These are phyloP conservation scores for Salix suchowensis DNA, from an alignment of 345 rosid species.

Conservation along the genomic window DNA sequence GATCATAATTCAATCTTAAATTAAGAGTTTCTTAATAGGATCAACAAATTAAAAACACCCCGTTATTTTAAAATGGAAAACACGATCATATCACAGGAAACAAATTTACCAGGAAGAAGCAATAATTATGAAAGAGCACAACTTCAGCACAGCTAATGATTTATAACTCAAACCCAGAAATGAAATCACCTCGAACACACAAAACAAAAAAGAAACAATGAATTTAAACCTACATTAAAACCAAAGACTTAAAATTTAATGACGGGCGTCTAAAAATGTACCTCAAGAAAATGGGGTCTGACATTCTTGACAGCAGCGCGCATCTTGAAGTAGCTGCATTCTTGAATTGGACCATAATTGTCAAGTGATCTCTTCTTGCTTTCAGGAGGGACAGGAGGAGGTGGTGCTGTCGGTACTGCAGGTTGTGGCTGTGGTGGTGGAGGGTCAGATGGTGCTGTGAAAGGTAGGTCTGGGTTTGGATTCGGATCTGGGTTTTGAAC, in stretches of 20 bases:
- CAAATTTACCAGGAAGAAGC: not conserved
- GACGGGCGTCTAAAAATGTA: not conserved
- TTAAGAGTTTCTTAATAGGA: not conserved
- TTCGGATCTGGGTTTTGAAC: constrained; percentile 9
- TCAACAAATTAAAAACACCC: not conserved
- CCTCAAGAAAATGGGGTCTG: constrained; percentile 41
- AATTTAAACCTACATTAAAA: too few relatives aligned
- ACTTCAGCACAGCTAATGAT: not conserved
- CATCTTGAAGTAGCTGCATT: constrained; percentile 46
- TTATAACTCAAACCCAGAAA: not conserved
- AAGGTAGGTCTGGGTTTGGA: constrained; percentile 11
- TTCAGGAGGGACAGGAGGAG: constrained; percentile 8
- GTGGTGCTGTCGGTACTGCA: constrained; percentile 2
- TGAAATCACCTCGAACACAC: not conserved
- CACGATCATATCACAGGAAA: not conserved
- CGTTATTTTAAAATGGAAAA: not conserved
- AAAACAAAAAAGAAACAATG: not conserved
- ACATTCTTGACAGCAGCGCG: constrained; percentile 34
- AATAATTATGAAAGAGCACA: not conserved
- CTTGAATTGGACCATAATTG: constrained; percentile 30
- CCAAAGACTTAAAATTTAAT: not conserved
- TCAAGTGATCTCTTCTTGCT: constrained; percentile 58
- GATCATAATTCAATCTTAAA: not conserved
- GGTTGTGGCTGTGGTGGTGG: not conserved
- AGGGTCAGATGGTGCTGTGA: constrained; percentile 19